These are phyloP conservation scores for Coprinopsis strossmayeri DNA, from an alignment of 768 basidiomycete species.

Conservation along the genomic window DNA sequence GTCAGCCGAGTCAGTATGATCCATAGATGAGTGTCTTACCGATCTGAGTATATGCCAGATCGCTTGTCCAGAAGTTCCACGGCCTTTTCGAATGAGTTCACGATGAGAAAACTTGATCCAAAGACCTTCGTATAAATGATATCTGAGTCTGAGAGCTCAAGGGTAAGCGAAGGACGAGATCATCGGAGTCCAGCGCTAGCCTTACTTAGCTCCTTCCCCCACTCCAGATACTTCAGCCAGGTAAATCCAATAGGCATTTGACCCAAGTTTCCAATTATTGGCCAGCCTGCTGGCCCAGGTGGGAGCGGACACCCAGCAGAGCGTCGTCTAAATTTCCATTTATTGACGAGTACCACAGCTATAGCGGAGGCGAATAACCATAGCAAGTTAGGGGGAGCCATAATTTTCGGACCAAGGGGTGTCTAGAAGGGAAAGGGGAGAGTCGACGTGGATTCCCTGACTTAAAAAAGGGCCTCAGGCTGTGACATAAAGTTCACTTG, in stretches of 20 bases:
- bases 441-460: too few species aligned
- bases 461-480: too few species aligned
- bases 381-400: too few species aligned
- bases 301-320: neutral
- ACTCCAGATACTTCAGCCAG: neutral
- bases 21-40: neutral
- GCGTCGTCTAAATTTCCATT: too few species aligned
- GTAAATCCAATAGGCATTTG: neutral
- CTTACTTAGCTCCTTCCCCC: neutral
- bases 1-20: neutral
- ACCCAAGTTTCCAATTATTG: neutral
- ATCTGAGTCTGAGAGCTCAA: neutral
- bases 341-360: too few species aligned
- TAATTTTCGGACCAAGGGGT: too few species aligned
- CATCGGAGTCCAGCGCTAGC: neutral
- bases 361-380: too few species aligned
- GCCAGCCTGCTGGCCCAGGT: neutral
- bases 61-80: conserved; percentile 11
- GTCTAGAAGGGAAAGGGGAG: too few species aligned
- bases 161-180: neutral
- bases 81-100: conserved; percentile 7
- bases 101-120: conserved; percentile 3
- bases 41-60: conserved; percentile 8
- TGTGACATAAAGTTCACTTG: neutral
- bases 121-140: conserved; percentile 6